Conservation (phyloP, 495 filamentous ascomycete genomes). For the Penicillium bialowiezense region DNA sequence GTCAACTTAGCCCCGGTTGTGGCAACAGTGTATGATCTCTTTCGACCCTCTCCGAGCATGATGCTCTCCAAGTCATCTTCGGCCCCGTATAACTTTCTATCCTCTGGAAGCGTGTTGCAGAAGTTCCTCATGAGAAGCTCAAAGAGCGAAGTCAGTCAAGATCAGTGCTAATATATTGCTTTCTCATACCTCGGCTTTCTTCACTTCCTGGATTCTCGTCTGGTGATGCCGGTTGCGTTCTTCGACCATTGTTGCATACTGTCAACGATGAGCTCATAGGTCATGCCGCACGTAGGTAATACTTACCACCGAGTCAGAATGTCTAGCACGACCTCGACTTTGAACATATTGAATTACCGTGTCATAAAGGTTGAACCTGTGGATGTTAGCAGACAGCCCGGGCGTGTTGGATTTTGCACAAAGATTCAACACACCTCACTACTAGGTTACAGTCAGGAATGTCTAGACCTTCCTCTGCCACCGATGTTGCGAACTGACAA, state of each 20-base stretch:
- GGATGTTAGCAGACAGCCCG: not conserved
- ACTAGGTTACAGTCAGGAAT: constrained; percentile 94
- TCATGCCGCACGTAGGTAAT: not conserved
- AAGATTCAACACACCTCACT: constrained; percentile 47
- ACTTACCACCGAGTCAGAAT: constrained; percentile 58
- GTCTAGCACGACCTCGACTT: constrained; percentile 85
- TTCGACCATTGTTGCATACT: constrained; percentile 84
- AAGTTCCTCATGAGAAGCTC: constrained; percentile 64
- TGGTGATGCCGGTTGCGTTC: constrained; percentile 58
- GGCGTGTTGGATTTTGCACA: not conserved
- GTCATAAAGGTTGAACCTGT: constrained; percentile 81
- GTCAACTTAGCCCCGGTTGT: constrained; percentile 77
- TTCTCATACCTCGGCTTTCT: constrained; percentile 38
- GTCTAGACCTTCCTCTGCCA: constrained; percentile 94
- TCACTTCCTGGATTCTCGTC: constrained; percentile 55
- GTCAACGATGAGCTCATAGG: not conserved
- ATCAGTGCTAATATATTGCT: constrained; percentile 10
- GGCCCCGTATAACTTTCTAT: constrained; percentile 65
- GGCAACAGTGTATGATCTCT: constrained; percentile 58
- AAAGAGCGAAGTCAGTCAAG: constrained; percentile 28
- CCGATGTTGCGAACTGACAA: constrained; percentile 71
- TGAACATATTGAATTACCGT: constrained; percentile 97
- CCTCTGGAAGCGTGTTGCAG: constrained; percentile 71
- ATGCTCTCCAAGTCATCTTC: constrained; percentile 55
- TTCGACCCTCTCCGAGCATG: constrained; percentile 51